Conservation (phyloP, 2,329 filamentous ascomycete species). For the Orbilia blumenaviensis region DNA sequence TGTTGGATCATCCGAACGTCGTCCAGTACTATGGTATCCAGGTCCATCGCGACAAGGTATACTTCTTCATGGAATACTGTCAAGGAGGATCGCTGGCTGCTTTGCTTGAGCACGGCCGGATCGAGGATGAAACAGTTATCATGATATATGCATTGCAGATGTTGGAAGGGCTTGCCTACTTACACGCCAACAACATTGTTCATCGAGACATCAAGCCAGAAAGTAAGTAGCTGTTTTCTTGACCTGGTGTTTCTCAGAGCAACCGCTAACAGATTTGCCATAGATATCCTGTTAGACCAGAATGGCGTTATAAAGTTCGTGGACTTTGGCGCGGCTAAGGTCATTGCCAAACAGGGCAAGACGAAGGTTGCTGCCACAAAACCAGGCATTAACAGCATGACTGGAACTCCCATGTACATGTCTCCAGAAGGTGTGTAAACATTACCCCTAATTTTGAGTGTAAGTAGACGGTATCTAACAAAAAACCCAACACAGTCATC, state of each 20-base stretch:
- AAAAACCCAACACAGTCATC: constrained; percentile 69
- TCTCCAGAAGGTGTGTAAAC: constrained; percentile 74
- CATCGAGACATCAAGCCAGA: constrained; percentile 98
- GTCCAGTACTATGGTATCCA: constrained; percentile 98
- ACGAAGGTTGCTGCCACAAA: constrained; percentile 83
- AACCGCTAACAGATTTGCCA: constrained; percentile 56
- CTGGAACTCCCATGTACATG: constrained; percentile 99
- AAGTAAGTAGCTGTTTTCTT: constrained; percentile 69
- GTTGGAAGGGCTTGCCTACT: constrained; percentile 89
- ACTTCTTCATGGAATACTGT: constrained; percentile 99
- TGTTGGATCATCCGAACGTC: constrained; percentile 95
- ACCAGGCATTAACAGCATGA: constrained; percentile 73
- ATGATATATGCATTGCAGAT: constrained; percentile 96
- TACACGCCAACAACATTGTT: constrained; percentile 89
- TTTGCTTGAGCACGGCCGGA: constrained; percentile 91
- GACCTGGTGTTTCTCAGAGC: not conserved
- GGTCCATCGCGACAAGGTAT: constrained; percentile 98
- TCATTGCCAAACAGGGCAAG: constrained; percentile 91
- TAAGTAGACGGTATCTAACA: not conserved
- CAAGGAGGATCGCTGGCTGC: constrained; percentile 91
- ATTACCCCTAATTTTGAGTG: too few relatives aligned
- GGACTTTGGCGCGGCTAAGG: constrained; percentile 96
- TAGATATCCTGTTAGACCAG: constrained; percentile 93
- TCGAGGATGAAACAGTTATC: constrained; percentile 96
- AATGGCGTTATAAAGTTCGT: constrained; percentile 99